Base-by-base conservation (phyloP, 345 rosid genomes). In the Trapa bicornis region DNA sequence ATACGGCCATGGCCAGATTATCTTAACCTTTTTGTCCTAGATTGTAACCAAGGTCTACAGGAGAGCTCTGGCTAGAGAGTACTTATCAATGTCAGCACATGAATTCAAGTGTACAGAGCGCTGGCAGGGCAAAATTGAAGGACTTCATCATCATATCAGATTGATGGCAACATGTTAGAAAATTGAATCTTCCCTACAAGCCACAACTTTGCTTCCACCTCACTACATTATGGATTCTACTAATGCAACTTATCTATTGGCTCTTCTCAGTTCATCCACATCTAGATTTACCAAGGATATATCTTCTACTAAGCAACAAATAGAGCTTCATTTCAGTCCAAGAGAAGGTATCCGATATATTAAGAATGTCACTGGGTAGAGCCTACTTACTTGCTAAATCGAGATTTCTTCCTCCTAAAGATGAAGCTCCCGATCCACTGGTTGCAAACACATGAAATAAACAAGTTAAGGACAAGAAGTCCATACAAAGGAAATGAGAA, bases 341-440 rank as follows among this genome's bases (percentile, higher is more conserved):
- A 54, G 60, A 22, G 32, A 15, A 54, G 29, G 29, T 22, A 22
- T 22, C 48, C 13, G 11, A 45, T 13, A 45, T 6, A 13, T 45
- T 9, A 54, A n/a, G 60, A 29, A 54, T 54, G 35, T 54, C 9
- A n/a, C 1, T 5, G 6, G 5, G 1, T 35, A 54, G 10, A 17
- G 33, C 60, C 22, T 29, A 82, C 98, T 90, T 85, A 93, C 98
- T 87, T 88, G 96, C 86, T 85, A 74, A 79, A 86, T 64, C 70
- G 82, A 65, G 94, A 89, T 78, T 77, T 88, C 80, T 71, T 86
- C 77, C 80, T 90, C 98, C 95, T 85, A 64, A 84, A 88, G 70
- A 86, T 78, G 63, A 92, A 80, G 77, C 95, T 88, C 47, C 70
- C 71, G 8, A 90, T 69, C 92, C 98, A 90, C 98, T 93, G 92